These are phyloP conservation scores for Boletus sp. DNA, from an alignment of 768 basidiomycete genomes.

Conservation along the genomic window DNA sequence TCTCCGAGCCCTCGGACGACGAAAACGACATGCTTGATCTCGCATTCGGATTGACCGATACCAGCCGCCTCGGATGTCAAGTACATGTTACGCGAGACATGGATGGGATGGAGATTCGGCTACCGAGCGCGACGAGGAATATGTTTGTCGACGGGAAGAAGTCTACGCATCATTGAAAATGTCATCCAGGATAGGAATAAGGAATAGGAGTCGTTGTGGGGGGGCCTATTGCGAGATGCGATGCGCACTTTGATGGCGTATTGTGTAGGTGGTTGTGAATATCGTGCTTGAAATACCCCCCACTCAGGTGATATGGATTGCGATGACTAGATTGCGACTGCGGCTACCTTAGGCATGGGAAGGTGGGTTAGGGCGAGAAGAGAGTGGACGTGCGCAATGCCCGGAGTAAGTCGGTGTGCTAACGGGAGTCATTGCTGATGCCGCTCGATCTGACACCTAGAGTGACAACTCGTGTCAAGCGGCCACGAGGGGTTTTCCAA, in stretches of 20 bases:
- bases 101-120: conserved; percentile 78
- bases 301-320: conserved; percentile 3
- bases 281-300: conserved; percentile 15
- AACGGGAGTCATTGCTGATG: neutral
- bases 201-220: neutral
- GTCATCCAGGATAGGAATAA: neutral
- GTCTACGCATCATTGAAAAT: conserved; percentile 42
- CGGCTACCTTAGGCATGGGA: neutral
- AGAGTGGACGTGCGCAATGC: neutral
- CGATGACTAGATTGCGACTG: neutral
- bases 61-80: conserved; percentile 79
- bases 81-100: conserved; percentile 75
- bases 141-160: conserved; percentile 91
- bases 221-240: neutral
- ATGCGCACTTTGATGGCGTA: neutral
- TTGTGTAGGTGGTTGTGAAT: conserved; percentile 15
- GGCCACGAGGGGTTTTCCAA: neutral
- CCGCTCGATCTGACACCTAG: neutral
- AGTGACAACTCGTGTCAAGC: neutral
- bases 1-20: conserved; percentile 94
- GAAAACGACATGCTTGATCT: conserved; percentile 99
- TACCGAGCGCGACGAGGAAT: conserved; percentile 92
- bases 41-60: conserved; percentile 95
- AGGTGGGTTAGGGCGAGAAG: neutral
- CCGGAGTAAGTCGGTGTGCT: neutral